Evolutionary conservation across 306 rosid species (phyloP), one percentile per base, ranked within the genome.

Genomic region (Rosa rugosa): DNA sequence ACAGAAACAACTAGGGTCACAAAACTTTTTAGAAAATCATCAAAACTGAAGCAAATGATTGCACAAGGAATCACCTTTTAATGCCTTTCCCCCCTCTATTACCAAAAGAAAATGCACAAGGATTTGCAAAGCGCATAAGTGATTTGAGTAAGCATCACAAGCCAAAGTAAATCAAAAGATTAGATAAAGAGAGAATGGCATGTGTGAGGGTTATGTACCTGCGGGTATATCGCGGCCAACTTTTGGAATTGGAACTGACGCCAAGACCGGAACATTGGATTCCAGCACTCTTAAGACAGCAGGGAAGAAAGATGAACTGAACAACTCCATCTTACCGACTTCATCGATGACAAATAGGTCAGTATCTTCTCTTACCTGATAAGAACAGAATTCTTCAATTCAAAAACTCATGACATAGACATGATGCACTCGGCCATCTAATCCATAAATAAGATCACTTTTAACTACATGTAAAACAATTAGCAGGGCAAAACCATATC

Each of bases 261-360:
- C 97, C 92, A 94, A 81, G 83, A 90, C 34, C 41, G 97, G 90
- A 70, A 87, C 78, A 82, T 84, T 89, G 79, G 97, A 91, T 75
- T 94, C 97, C 82, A 91, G 80, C 76, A 94, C 89, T 72, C 76
- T 86, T 36, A 85, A 83, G 79, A 91, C 97, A 17, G 89, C 88
- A n/a, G 98, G 94, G 85, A 94, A 90, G 87, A 94, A 90, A 1
- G 96, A 91, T 1, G 94, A 89, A 78, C 98, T 87, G 89, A 72
- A 89, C 77, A 94, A 71, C 86, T 94, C 98, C 98, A 94, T 90
- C 92, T 87, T 91, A 69, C 97, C 97, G 79, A 94, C 92, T 81
- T 94, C 98, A 56, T 90, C 98, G 64, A 91, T 89, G 83, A 94
- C 62, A 84, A 90, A 90, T 40, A 94, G 89, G 80, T 91, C 88